These are phyloP conservation scores for Anaeromyces robustus DNA, from an alignment of 192 early-diverging fungal species.

Conservation along the genomic window DNA sequence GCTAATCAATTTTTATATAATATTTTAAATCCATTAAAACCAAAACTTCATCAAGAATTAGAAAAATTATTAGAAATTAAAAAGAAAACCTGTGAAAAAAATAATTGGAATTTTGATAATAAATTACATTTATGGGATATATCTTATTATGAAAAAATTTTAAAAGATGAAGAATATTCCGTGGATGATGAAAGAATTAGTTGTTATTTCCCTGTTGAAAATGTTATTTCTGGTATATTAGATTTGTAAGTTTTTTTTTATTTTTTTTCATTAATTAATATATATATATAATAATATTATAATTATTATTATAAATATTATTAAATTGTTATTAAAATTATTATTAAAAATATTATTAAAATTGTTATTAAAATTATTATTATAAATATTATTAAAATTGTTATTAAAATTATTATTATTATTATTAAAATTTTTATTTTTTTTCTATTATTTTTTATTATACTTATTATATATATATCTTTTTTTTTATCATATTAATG, in stretches of 20 bases:
- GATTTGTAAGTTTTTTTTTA: background rate
- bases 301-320: too few relatives aligned
- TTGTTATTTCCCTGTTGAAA: constrained; percentile 1
- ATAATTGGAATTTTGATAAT: background rate
- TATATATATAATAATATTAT: background rate
- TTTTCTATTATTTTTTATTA: too few relatives aligned
- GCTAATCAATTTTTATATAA: background rate
- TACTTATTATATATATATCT: too few relatives aligned
- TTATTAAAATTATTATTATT: too few relatives aligned
- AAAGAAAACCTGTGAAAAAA: background rate
- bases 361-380: too few relatives aligned
- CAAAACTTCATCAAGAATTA: background rate
- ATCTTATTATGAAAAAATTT: background rate
- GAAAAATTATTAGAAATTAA: background rate
- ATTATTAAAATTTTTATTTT: too few relatives aligned
- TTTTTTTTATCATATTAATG: too few relatives aligned
- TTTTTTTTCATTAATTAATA: too few relatives aligned
- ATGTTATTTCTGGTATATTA: background rate
- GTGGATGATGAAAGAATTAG: constrained; percentile 1
- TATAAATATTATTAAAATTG: too few relatives aligned
- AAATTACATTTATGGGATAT: background rate
- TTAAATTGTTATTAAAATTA: too few relatives aligned
- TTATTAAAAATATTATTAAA: too few relatives aligned
- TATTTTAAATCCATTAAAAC: background rate
- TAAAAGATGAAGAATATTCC: background rate